phyloP scores from a whole-genome alignment of 495 filamentous ascomycete species.

The Pseudevernia furfuracea region DNA sequence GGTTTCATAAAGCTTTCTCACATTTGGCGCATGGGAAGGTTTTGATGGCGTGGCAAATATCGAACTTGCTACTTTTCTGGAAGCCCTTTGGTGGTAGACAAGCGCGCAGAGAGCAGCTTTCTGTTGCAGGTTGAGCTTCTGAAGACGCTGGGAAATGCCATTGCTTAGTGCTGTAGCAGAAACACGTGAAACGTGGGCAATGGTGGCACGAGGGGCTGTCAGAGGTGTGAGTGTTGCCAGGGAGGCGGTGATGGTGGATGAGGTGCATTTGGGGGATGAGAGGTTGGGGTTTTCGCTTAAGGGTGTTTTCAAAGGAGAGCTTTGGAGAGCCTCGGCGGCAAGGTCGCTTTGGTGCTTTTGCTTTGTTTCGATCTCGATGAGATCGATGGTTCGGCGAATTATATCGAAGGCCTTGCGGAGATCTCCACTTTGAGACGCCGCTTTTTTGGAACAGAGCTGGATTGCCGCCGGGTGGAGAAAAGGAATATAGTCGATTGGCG shows the following conservation, averaged over 20 bases:
- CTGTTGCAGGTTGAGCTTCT: conserved; percentile 86
- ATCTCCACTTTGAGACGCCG: conserved; percentile 87
- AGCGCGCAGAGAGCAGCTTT: conserved; percentile 90
- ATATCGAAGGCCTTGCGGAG: conserved; percentile 93
- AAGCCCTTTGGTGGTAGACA: conserved; percentile 64
- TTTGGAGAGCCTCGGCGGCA: conserved; percentile 29
- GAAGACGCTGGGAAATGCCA: conserved; percentile 71
- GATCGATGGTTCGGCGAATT: conserved; percentile 78
- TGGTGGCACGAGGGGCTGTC: conserved; percentile 82
- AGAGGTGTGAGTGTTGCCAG: conserved; percentile 53
- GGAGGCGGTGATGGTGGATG: conserved; percentile 34
- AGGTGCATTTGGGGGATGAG: conserved; percentile 45
- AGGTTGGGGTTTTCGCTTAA: conserved; percentile 64
- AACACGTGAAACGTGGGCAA: conserved; percentile 83
- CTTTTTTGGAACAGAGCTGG: conserved; percentile 87
- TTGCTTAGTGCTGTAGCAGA: conserved; percentile 81
- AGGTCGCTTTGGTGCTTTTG: conserved; percentile 38
- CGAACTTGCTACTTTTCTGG: conserved; percentile 34
- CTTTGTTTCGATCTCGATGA: conserved; percentile 74
- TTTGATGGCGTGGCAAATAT: conserved; percentile 52
- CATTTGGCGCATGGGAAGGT: conserved; percentile 53
- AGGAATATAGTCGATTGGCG: conserved; percentile 52
- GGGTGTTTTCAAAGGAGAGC: conserved; percentile 46
- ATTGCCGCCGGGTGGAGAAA: conserved; percentile 92
- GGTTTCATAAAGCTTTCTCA: conserved; percentile 68